phyloP scores from a whole-genome alignment of 2,329 filamentous ascomycete genomes.

The Hymenoscyphus linearis region DNA sequence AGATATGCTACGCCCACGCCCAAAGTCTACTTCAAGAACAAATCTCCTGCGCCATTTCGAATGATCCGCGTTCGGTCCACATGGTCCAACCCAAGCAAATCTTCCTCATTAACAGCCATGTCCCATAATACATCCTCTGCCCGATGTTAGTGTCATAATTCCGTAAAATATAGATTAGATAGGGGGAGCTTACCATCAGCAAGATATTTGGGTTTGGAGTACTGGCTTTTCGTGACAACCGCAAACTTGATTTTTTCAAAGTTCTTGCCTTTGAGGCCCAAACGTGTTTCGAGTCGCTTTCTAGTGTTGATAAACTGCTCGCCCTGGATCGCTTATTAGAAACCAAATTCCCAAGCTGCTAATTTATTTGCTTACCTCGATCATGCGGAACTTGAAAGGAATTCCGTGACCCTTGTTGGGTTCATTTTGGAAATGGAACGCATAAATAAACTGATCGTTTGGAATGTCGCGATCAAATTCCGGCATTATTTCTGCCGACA shows the following conservation, averaged over 20 bases:
- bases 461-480: constrained; percentile 61
- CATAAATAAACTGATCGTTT: constrained; percentile 61
- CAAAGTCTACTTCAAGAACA: constrained; percentile 47
- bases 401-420: constrained; percentile 77
- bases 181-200: constrained; percentile 67
- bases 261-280: constrained; percentile 93
- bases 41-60: constrained; percentile 56
- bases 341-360: not conserved
- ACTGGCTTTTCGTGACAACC: constrained; percentile 63
- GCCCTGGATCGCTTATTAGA: constrained; percentile 43
- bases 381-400: constrained; percentile 84
- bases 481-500: constrained; percentile 78
- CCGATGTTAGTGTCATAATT: constrained; percentile 13
- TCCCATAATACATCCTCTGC: constrained; percentile 56
- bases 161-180: not conserved
- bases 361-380: constrained; percentile 55
- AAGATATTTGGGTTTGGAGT: constrained; percentile 75
- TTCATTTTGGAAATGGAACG: constrained; percentile 92
- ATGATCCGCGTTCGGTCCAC: constrained; percentile 53
- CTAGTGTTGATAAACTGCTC: constrained; percentile 89
- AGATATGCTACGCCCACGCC: constrained; percentile 4
- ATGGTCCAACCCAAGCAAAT: constrained; percentile 61
- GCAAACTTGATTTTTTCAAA: constrained; percentile 99
- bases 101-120: constrained; percentile 48
- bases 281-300: constrained; percentile 87